These are phyloP conservation scores for Jacaranda mimosifolia DNA, from an alignment of 257 asterid species.

Conservation along the genomic window DNA sequence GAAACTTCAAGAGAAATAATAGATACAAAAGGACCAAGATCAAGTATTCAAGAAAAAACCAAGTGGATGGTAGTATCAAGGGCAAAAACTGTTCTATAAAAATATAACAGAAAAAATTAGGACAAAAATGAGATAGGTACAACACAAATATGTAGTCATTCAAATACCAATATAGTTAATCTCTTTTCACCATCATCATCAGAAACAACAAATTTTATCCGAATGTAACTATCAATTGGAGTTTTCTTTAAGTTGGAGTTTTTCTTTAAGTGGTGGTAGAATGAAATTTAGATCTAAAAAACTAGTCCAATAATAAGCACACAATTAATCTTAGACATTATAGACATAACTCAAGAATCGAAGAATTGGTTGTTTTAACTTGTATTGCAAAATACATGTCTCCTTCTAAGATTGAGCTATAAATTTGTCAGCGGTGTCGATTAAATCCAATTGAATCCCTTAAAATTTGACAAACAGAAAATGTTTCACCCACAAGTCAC, in stretches of 20 bases:
- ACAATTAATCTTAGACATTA: slow-evolving; percentile 11
- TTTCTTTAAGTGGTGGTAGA: neutral
- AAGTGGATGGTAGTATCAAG: too few relatives aligned
- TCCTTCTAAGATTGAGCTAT: slow-evolving; percentile 33
- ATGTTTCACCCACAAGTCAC: slow-evolving; percentile 34
- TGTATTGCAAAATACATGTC: slow-evolving; percentile 1
- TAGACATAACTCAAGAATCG: slow-evolving; percentile 19
- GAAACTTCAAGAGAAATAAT: too few relatives aligned
- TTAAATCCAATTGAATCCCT: slow-evolving; percentile 37
- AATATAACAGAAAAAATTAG: too few relatives aligned
- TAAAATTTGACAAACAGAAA: slow-evolving; percentile 27
- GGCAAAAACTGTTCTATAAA: too few relatives aligned
- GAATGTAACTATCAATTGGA: neutral
- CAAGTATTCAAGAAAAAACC: neutral
- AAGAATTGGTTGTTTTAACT: slow-evolving; percentile 19
- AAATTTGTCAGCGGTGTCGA: slow-evolving; percentile 27
- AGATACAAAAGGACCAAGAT: neutral
- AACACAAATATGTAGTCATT: neutral
- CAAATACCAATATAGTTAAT: slow-evolving; percentile 22
- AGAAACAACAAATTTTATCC: slow-evolving; percentile 26
- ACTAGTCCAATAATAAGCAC: slow-evolving; percentile 21
- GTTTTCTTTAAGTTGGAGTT: slow-evolving; percentile 1
- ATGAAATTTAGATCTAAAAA: slow-evolving; percentile 28
- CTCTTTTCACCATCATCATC: neutral
- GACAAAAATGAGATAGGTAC: neutral